Percentiles rank a stretch among this genome's conserved stretches.
Evolutionary conservation across 345 rosid genomes (phyloP).

Genomic region (Eucalyptus caleyi): DNA sequence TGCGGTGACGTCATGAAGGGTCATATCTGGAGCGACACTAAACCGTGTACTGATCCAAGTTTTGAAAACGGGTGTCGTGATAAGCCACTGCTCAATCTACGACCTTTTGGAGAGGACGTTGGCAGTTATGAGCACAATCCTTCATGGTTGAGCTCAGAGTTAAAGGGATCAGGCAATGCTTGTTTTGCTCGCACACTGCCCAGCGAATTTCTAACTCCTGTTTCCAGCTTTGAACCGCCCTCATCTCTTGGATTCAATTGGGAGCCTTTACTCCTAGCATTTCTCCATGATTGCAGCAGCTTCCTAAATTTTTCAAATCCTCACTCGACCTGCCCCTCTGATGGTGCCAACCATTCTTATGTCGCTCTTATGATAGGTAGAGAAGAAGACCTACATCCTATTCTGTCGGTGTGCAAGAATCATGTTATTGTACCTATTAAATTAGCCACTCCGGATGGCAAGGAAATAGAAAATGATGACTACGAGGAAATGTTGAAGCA

Average conservation of each 20-base stretch:
- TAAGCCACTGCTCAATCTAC: background rate
- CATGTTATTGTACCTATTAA: background rate
- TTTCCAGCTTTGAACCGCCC: too few species aligned
- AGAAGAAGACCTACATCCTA: rapidly evolving
- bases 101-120: background rate
- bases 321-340: rapidly evolving
- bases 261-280: rapidly evolving
- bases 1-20: background rate
- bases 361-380: background rate
- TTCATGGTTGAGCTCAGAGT: rapidly evolving
- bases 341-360: rapidly evolving
- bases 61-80: background rate
- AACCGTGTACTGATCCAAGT: too few species aligned
- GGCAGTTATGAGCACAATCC: rapidly evolving
- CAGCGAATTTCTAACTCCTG: too few species aligned
- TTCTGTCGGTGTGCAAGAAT: rapidly evolving
- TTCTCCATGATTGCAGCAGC: background rate
- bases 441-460: rapidly evolving
- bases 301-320: rapidly evolving
- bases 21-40: too few species aligned
- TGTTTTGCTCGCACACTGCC: background rate
- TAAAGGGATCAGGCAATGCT: background rate
- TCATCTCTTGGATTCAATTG: background rate
- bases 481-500: rapidly evolving
- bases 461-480: background rate